Evolutionary conservation across 768 basidiomycete species (phyloP).

Genomic region (Neoboletus subvelutipes): DNA sequence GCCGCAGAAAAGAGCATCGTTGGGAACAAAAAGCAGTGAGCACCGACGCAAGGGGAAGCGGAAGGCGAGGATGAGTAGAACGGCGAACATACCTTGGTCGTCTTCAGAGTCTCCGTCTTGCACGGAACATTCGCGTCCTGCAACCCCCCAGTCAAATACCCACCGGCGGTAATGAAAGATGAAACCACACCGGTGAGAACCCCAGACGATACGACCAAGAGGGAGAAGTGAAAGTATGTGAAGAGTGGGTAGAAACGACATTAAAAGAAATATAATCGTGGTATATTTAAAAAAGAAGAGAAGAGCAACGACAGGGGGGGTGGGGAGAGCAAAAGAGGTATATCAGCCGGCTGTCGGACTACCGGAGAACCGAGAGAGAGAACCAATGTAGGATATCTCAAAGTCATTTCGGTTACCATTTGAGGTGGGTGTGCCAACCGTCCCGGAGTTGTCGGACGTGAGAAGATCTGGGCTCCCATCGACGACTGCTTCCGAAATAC

Average conservation of each 20-base stretch:
- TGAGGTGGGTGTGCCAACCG: slow-evolving; percentile 12
- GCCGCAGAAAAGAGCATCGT: not conserved
- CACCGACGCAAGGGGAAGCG: slow-evolving; percentile 8
- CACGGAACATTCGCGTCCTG: slow-evolving; percentile 24
- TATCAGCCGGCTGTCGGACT: slow-evolving; percentile 43
- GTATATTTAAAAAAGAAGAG: slow-evolving; percentile 20
- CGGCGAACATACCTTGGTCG: slow-evolving; percentile 38
- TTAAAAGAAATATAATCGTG: slow-evolving; percentile 21
- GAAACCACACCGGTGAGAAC: slow-evolving; percentile 20
- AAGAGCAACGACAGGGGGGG: slow-evolving; percentile 11
- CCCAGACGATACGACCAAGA: slow-evolving; percentile 12
- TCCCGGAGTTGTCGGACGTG: slow-evolving; percentile 17
- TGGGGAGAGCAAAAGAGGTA: slow-evolving; percentile 32
- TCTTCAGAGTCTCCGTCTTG: slow-evolving; percentile 29
- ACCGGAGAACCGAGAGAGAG: slow-evolving; percentile 40
- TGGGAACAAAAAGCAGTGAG: slow-evolving; percentile 10
- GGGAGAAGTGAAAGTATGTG: not conserved
- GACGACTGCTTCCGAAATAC: slow-evolving; percentile 10
- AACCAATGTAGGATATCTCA: slow-evolving; percentile 36
- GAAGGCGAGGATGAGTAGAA: slow-evolving; percentile 13
- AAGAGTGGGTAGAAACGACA: slow-evolving; percentile 6
- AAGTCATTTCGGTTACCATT: slow-evolving; percentile 18
- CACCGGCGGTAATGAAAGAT: slow-evolving; percentile 22
- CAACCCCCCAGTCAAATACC: slow-evolving; percentile 35
- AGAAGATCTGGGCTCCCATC: slow-evolving; percentile 10